These are phyloP conservation scores for Entomortierella parvispora DNA, from an alignment of 192 early-diverging fungal genomes.

Conservation along the genomic window DNA sequence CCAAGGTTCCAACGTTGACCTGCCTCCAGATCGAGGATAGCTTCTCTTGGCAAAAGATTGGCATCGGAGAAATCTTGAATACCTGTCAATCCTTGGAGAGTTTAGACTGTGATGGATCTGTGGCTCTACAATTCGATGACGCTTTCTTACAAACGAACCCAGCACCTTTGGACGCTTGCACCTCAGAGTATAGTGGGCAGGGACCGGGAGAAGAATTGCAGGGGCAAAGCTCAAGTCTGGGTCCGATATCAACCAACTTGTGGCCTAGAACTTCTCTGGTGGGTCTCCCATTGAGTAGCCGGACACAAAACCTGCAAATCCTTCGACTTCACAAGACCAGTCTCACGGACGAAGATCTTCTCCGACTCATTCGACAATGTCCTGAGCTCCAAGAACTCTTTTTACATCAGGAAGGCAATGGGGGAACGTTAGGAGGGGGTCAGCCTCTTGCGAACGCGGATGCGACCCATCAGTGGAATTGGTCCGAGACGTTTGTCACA, in stretches of 20 bases:
- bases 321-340: constrained; percentile 9
- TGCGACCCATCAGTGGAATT: constrained; percentile 16
- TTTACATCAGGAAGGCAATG: constrained; percentile 1
- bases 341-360: constrained; percentile 8
- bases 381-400: constrained; percentile 20
- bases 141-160: background rate
- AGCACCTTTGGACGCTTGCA: background rate
- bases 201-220: no score
- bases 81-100: constrained; percentile 7
- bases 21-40: constrained; percentile 21
- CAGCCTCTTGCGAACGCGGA: background rate
- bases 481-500: constrained; percentile 1
- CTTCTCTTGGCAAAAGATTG: constrained; percentile 20
- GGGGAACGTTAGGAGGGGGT: background rate
- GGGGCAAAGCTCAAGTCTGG: no score
- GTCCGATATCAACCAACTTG: background rate
- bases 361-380: background rate
- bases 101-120: constrained; percentile 19
- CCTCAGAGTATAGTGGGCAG: no score
- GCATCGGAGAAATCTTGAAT: constrained; percentile 12
- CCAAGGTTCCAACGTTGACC: constrained; percentile 8
- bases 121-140: constrained; percentile 3
- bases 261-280: background rate
- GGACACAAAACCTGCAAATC: background rate
- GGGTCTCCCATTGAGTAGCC: background rate